phyloP scores from a whole-genome alignment of 768 basidiomycete species.

The Pleurotus salmoneostramineus region DNA sequence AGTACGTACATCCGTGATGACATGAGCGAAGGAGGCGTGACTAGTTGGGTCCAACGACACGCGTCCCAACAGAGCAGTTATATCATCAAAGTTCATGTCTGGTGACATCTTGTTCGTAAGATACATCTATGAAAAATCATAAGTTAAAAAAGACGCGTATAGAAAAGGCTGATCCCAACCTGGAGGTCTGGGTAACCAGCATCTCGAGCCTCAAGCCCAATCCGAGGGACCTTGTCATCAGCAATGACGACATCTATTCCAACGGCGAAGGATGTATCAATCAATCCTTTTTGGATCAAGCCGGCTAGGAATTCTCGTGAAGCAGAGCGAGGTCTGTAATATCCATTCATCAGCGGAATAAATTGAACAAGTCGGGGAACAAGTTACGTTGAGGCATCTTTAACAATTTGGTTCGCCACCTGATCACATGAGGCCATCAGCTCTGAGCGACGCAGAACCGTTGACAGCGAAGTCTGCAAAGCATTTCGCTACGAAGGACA shows the following conservation, averaged over 20 bases:
- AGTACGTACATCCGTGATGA: conserved; percentile 50
- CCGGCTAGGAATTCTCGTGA: conserved; percentile 53
- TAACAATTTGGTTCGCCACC: conserved; percentile 25
- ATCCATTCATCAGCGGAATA: conserved; percentile 6
- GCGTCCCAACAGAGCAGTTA: conserved; percentile 33
- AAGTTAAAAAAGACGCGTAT: conserved; percentile 2
- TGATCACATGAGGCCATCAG: conserved; percentile 53
- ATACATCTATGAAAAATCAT: conserved; percentile 35
- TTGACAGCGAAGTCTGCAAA: conserved; percentile 47
- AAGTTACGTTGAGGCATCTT: conserved; percentile 17
- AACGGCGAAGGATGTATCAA: conserved; percentile 49
- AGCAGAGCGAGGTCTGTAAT: conserved; percentile 27
- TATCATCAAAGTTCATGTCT: conserved; percentile 39
- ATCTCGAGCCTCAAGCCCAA: conserved; percentile 60
- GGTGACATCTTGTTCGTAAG: conserved; percentile 54
- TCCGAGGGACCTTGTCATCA: conserved; percentile 42
- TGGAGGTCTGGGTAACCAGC: conserved; percentile 47
- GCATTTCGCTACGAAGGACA: conserved; percentile 25
- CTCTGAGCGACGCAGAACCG: conserved; percentile 47
- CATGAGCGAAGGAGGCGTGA: conserved; percentile 55
- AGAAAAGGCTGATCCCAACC: conserved; percentile 29
- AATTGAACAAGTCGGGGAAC: conserved; percentile 21
- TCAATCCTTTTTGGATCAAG: conserved; percentile 45
- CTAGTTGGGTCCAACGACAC: conserved; percentile 53
- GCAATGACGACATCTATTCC: conserved; percentile 49